Evolutionary conservation across 257 asterid species (phyloP), one percentile per base, ranked within the genome.

Genomic region (Euphrasia confusa): DNA sequence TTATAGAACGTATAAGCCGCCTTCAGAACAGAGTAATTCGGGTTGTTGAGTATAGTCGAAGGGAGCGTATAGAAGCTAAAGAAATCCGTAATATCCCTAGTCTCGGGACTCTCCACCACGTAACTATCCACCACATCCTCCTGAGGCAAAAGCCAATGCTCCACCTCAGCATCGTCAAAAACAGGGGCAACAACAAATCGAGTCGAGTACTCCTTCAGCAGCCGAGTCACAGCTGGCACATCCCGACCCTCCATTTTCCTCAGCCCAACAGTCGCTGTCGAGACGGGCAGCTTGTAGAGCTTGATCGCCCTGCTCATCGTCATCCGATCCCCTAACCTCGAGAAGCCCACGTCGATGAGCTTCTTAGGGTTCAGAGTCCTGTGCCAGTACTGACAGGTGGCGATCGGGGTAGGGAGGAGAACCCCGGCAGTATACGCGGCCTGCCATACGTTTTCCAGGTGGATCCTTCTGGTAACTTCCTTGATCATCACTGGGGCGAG

Each of bases 401-500:
- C 72, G 4, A 77, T 50, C 0, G 81, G 86, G 0, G 83, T 80
- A 1, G 86, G 86, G 52, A 80, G 78, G 65, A 80, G 71, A 27
- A 79, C 83, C 1, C 88, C 88, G 0, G 82, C 83, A 53, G 84
- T 82, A 10, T 79, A 82, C 0, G 83, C 81, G 0, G 84, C 88
- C 71, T 82, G 88, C 84, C 84, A 82, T 26, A 79, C 72, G 57
- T 82, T 74, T 49, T 82, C 84, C 65, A 79, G 67, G 52, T 79
- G 84, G 54, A 82, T 74, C 70, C 84, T 72, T 58, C 88, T 72
- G 2, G 84, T 79, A 10, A 79, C 78, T 60, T 82, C 84, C 75
- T 79, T 77, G 60, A 82, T 82, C 84, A 79, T 69, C 33, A 82
- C 84, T 1, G 88, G 84, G 42, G 84, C 78, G 14, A 82, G 84